Percentiles rank a stretch among this genome's conserved stretches.
These are phyloP conservation scores for Durusdinium trenchii DNA, from an alignment of 73 alveolate species.

Conservation along the genomic window DNA sequence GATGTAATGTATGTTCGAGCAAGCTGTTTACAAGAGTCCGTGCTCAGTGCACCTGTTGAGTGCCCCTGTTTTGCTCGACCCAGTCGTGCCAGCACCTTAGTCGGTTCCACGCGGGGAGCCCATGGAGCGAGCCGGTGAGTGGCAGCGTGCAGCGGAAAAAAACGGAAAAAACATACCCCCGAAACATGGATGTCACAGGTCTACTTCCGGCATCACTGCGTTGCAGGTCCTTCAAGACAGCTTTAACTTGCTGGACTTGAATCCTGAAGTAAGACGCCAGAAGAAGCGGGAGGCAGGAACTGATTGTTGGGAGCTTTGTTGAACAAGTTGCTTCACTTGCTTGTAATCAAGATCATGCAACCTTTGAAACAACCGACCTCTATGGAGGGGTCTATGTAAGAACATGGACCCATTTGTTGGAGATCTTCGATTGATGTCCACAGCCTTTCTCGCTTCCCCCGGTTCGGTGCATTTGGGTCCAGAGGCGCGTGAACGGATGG, in stretches of 20 bases:
- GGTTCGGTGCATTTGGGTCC: not conserved
- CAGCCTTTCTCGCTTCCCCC: not conserved
- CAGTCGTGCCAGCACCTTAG: no score
- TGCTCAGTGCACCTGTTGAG: no score
- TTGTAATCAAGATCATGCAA: not conserved
- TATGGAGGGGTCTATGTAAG: not conserved
- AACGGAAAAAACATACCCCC: no score
- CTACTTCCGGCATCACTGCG: no score
- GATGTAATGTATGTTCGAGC: no score
- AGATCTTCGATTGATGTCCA: not conserved
- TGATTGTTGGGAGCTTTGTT: not conserved
- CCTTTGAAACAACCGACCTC: not conserved
- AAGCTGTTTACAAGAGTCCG: no score
- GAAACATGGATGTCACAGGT: no score
- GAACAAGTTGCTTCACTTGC: not conserved
- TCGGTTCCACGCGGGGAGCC: no score
- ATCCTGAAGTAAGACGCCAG: constrained; percentile 85
- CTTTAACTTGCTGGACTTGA: constrained; percentile 72
- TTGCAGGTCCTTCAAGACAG: constrained; percentile 74
- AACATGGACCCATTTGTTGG: not conserved
- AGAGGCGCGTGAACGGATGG: constrained; percentile 88
- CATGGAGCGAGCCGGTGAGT: no score
- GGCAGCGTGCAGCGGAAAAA: no score
- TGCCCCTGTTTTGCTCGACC: no score
- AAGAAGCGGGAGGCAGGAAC: constrained; percentile 71